phyloP scores from a whole-genome alignment of 106 monocot genomes.

The Dioscorea alata region DNA sequence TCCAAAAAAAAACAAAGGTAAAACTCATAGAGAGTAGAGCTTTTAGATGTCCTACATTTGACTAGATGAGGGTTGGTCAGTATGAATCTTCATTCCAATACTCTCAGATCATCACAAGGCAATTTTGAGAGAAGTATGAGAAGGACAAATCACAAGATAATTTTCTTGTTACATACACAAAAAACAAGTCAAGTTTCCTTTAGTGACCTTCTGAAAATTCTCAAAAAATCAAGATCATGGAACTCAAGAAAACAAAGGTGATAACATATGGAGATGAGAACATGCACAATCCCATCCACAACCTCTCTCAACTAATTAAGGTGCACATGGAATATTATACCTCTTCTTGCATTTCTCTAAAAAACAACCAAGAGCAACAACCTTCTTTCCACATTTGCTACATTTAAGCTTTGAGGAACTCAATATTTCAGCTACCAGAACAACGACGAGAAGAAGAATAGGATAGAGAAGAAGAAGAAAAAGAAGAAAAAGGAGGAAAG shows the following conservation, averaged over 20 bases:
- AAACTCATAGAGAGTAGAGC: background rate
- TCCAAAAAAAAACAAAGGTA: background rate
- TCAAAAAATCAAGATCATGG: background rate
- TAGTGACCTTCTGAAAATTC: background rate
- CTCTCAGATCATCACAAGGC: constrained; percentile 53
- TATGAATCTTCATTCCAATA: constrained; percentile 16
- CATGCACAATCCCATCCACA: constrained; percentile 78
- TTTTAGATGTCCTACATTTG: constrained; percentile 3
- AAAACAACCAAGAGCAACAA: constrained; percentile 78
- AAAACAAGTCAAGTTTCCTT: background rate
- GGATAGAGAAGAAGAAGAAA: too few species aligned
- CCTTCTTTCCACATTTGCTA: constrained; percentile 56
- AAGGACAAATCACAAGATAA: constrained; percentile 77
- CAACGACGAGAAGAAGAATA: too few species aligned
- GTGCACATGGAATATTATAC: constrained; percentile 68
- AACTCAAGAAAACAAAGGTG: background rate
- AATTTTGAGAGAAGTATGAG: constrained; percentile 51
- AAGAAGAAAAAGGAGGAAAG: too few species aligned
- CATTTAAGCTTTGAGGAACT: constrained; percentile 73
- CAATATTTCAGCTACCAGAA: constrained; percentile 54
- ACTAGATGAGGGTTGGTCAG: background rate
- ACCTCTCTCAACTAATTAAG: constrained; percentile 19
- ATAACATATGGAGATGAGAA: background rate
- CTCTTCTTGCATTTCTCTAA: constrained; percentile 49
- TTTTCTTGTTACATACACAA: constrained; percentile 50